These are phyloP conservation scores for Rhizopogon parksii DNA, from an alignment of 1,284 basidiomycete species.

Conservation along the genomic window DNA sequence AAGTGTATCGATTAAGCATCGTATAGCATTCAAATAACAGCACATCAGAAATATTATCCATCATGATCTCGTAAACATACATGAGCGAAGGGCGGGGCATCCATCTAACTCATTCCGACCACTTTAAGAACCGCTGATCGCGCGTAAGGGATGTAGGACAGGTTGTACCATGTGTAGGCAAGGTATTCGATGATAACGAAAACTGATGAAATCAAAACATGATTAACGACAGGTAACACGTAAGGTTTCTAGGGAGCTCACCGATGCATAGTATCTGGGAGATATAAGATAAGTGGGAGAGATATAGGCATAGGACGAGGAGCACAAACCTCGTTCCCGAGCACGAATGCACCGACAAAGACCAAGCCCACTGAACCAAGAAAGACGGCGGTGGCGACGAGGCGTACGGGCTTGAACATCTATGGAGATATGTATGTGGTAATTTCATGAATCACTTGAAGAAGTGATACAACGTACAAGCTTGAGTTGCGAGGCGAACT, in stretches of 20 bases:
- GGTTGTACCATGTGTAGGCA: conserved; percentile 78
- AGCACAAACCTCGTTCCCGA: conserved; percentile 54
- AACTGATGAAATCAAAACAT: conserved; percentile 37
- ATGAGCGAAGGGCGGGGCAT: neutral
- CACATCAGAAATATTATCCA: conserved; percentile 2
- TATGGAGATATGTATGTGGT: conserved; percentile 24
- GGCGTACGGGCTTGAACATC: conserved; percentile 92
- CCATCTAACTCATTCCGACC: conserved; percentile 43
- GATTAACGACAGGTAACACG: conserved; percentile 10
- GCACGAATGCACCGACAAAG: conserved; percentile 76
- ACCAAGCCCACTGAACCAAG: conserved; percentile 71
- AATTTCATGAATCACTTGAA: neutral
- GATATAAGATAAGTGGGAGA: conserved; percentile 5
- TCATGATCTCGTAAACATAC: conserved; percentile 9
- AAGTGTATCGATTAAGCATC: conserved; percentile 7
- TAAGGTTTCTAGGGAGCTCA: conserved; percentile 23
- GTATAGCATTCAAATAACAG: neutral
- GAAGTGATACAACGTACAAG: conserved; percentile 42
- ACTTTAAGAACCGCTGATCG: conserved; percentile 62
- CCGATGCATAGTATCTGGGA: conserved; percentile 42
- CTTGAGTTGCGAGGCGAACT: conserved; percentile 78
- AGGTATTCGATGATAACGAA: conserved; percentile 84
- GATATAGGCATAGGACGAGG: conserved; percentile 1
- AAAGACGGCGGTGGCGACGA: conserved; percentile 80
- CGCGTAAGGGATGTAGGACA: conserved; percentile 86